Evolutionary conservation across 83 land plant species (phyloP), one percentile per base, ranked within the genome.

Genomic region (Larix sibirica): DNA sequence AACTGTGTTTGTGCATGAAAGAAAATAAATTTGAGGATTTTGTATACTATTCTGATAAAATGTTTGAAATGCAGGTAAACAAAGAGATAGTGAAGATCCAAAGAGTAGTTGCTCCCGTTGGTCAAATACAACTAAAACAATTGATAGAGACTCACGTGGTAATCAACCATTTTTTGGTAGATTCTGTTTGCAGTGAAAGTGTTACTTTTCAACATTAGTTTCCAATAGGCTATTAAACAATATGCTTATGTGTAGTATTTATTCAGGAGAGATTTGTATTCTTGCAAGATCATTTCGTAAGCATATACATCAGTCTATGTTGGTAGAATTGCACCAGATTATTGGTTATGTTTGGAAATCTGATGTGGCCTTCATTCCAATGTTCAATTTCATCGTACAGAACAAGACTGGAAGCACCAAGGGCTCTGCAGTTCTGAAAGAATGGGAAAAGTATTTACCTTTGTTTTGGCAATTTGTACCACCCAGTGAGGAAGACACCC

Each of bases 401-500:
- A 96, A 94, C 84, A 96, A 93, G 86, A 98, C 96, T 65, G 99
- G 96, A 4, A 96, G 99, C 86, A 82, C 68, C 75, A 98, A 92
- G 79, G 99, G 93, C 0, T 61, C 86, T 26, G 68, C 84, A 9
- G 87, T 98, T 81, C 81, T 98, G 81, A 81, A 86, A 33, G 96
- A 94, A 62, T 98, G 99, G 99, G 99, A 96, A 0, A 90, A 82
- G 65, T 92, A 87, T 74, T 87, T 98, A 38, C 95, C 97, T 8
- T 76, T 90, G 69, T 98, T 98, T 82, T 98, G 99, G 99, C 99
- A 98, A 85, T 84, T 98, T 42, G 99, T 98, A 62, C 99, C 99
- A 67, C 99, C 99, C 8, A 98, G 99, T 81, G 99, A 98, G 88
- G 99, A 98, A 90, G 99, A 98, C 83, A 92, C 98, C 0, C 99